Percentiles rank a stretch among this genome's conserved stretches.
Evolutionary conservation across 2,329 filamentous ascomycete species (phyloP).

Genomic region (Fusarium tupiense): DNA sequence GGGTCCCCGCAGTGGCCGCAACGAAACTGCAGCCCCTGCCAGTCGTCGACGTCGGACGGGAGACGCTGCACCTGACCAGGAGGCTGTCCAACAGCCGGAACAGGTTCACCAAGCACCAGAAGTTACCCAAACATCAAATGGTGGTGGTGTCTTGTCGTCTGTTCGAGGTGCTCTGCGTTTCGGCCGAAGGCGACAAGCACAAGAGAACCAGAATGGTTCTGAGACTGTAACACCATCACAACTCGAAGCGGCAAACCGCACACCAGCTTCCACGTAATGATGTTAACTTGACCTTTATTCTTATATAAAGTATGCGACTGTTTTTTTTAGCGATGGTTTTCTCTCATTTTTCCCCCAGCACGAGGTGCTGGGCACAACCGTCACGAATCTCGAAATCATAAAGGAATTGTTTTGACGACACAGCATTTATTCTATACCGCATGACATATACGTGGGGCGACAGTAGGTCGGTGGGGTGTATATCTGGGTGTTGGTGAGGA

Average conservation of each 20-base stretch:
- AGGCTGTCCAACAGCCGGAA: slow-evolving; percentile 15
- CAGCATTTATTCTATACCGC: slow-evolving; percentile 37
- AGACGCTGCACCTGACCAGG: slow-evolving; percentile 17
- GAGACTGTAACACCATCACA: slow-evolving; percentile 55
- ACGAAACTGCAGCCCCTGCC: background rate
- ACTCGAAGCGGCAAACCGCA: slow-evolving; percentile 56
- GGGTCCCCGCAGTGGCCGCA: slow-evolving; percentile 17
- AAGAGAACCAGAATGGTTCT: slow-evolving; percentile 18
- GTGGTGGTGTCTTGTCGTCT: slow-evolving; percentile 45
- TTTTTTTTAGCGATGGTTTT: slow-evolving; percentile 45
- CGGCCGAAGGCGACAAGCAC: slow-evolving; percentile 42
- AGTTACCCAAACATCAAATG: slow-evolving; percentile 20
- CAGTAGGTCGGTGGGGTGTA: slow-evolving; percentile 13
- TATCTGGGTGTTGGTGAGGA: slow-evolving; percentile 15
- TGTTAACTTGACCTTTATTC: slow-evolving; percentile 10
- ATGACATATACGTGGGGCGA: slow-evolving; percentile 31
- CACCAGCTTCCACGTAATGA: slow-evolving; percentile 28
- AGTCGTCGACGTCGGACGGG: slow-evolving; percentile 22
- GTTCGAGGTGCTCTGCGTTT: slow-evolving; percentile 48
- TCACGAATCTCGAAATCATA: slow-evolving; percentile 42
- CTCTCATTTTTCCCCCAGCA: slow-evolving; percentile 40
- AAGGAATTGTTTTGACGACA: slow-evolving; percentile 43
- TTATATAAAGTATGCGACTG: slow-evolving; percentile 37
- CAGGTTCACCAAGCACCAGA: slow-evolving; percentile 16
- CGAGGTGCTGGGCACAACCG: slow-evolving; percentile 35